These are phyloP conservation scores for Pichia inconspicua DNA, from an alignment of 1,139 yeast genomes.

Conservation along the genomic window DNA sequence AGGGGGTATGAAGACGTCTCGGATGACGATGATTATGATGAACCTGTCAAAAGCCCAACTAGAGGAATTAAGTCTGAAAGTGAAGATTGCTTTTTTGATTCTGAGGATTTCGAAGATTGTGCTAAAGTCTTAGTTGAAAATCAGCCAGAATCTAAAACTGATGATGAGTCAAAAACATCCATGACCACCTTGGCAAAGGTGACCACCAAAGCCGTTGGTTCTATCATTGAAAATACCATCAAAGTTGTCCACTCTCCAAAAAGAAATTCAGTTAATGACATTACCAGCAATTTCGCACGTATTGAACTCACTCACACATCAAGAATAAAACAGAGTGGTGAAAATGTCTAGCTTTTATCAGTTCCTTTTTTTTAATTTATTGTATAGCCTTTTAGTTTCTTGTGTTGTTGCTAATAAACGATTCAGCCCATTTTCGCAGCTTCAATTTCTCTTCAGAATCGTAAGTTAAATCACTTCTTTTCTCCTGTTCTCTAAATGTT, in stretches of 20 bases:
- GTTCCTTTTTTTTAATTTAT: not conserved
- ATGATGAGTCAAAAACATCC: not conserved
- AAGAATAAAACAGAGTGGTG: not conserved
- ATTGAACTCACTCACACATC: not conserved
- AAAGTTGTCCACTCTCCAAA: not conserved
- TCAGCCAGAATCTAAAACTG: not conserved
- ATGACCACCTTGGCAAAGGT: not conserved
- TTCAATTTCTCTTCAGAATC: slow-evolving; percentile 41
- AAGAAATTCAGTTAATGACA: not conserved
- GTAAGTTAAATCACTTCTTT: slow-evolving; percentile 12
- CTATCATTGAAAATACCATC: not conserved
- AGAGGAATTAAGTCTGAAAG: not conserved
- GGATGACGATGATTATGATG: not conserved
- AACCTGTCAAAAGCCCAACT: not conserved
- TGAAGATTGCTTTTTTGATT: not conserved
- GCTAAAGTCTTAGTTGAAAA: too few relatives aligned
- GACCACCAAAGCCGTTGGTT: not conserved
- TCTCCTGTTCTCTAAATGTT: slow-evolving; percentile 4
- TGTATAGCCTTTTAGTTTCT: not conserved
- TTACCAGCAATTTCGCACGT: not conserved
- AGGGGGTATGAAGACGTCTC: too few relatives aligned
- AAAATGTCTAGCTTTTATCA: not conserved
- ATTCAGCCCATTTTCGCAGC: slow-evolving; percentile 40
- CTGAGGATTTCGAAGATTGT: too few relatives aligned
- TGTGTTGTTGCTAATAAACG: slow-evolving; percentile 17